phyloP scores from a whole-genome alignment of 148 eudicot genomes.

The Euryodendron excelsum region DNA sequence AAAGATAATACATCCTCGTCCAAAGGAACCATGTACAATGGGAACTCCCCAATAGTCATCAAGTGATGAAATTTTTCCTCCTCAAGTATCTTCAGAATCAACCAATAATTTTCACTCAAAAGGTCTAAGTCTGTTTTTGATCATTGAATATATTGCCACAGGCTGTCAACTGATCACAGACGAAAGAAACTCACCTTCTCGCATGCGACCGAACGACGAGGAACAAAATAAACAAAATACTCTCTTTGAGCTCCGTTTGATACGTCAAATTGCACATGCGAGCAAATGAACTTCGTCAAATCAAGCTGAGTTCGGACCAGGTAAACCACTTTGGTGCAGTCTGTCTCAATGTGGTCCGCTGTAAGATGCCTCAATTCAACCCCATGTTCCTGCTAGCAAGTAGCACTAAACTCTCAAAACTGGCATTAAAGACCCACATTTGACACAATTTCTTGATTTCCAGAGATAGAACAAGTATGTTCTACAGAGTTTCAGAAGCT shows the following conservation, averaged over 20 bases:
- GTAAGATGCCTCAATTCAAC: slow-evolving; percentile 79
- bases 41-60: slow-evolving; percentile 86
- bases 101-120: background rate
- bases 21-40: slow-evolving; percentile 73
- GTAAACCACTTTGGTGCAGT: slow-evolving; percentile 80
- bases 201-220: slow-evolving; percentile 90
- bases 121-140: background rate
- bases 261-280: slow-evolving; percentile 63
- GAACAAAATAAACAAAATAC: slow-evolving; percentile 82
- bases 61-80: slow-evolving; percentile 84
- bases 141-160: background rate
- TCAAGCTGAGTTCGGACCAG: slow-evolving; percentile 73
- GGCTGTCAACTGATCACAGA: background rate
- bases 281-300: slow-evolving; percentile 74
- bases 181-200: slow-evolving; percentile 60
- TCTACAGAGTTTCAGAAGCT: slow-evolving; percentile 6
- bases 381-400: slow-evolving; percentile 72
- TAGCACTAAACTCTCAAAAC: background rate
- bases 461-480: background rate
- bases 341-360: slow-evolving; percentile 73
- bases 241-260: slow-evolving; percentile 90
- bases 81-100: slow-evolving; percentile 60
- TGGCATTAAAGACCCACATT: background rate
- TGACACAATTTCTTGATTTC: background rate
- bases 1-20: slow-evolving; percentile 95